These are phyloP conservation scores for Excoecaria cochinchinensis DNA, from an alignment of 345 rosid genomes.

Conservation along the genomic window DNA sequence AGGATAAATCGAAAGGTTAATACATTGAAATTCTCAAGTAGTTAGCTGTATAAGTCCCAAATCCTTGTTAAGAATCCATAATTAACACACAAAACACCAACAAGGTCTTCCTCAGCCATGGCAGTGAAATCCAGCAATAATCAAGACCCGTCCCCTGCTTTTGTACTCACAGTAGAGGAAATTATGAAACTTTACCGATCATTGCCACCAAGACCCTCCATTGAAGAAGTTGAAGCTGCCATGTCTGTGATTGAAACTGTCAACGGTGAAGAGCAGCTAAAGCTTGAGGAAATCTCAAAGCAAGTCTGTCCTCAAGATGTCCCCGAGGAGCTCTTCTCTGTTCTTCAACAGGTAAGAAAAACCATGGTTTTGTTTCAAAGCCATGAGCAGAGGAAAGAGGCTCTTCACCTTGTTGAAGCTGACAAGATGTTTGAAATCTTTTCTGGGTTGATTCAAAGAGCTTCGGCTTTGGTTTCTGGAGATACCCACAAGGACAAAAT, in stretches of 20 bases:
- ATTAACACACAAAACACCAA: background rate
- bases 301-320: slow-evolving; percentile 37
- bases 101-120: slow-evolving; percentile 27
- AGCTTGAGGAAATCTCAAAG: slow-evolving; percentile 48
- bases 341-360: slow-evolving; percentile 44
- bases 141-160: slow-evolving; percentile 39
- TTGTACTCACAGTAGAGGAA: slow-evolving; percentile 44
- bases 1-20: background rate
- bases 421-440: slow-evolving; percentile 46
- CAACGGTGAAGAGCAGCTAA: slow-evolving; percentile 40
- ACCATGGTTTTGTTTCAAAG: slow-evolving; percentile 43
- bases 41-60: background rate
- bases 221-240: slow-evolving; percentile 66
- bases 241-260: slow-evolving; percentile 42
- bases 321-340: slow-evolving; percentile 45
- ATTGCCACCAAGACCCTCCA: slow-evolving; percentile 56
- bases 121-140: slow-evolving; percentile 28
- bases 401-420: slow-evolving; percentile 44
- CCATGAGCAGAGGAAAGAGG: slow-evolving; percentile 57
- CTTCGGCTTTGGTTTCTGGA: slow-evolving; percentile 49
- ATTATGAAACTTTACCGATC: slow-evolving; percentile 53
- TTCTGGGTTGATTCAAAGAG: slow-evolving; percentile 52
- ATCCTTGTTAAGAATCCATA: background rate
- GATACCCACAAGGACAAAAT: slow-evolving; percentile 29
- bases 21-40: background rate